A percentile compares a stretch with the other conserved stretches of the same genome.
Conservation (phyloP, 768 basidiomycete genomes). For the Lactarius psammicola region DNA sequence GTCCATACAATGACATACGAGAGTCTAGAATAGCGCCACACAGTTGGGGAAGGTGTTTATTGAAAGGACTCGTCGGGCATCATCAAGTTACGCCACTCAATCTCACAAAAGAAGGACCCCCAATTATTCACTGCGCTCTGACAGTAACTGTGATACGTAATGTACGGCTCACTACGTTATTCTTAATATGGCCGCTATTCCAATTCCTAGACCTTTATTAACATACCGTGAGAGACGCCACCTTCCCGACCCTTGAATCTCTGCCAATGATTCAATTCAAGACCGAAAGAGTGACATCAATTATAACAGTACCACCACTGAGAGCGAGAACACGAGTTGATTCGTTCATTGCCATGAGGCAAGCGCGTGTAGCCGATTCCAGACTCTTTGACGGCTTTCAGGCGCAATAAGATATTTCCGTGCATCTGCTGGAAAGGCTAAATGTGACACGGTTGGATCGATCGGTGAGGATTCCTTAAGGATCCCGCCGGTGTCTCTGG, state of each 20-base stretch:
- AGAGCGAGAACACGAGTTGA: background rate
- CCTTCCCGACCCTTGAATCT: background rate
- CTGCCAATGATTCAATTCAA: background rate
- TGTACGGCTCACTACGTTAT: background rate
- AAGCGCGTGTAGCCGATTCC: background rate
- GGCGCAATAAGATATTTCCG: background rate
- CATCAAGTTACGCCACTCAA: conserved; percentile 13
- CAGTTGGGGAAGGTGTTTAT: conserved; percentile 19
- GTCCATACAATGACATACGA: conserved; percentile 41
- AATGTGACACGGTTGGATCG: background rate
- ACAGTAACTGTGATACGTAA: conserved; percentile 6
- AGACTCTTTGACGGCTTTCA: background rate
- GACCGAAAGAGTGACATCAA: background rate
- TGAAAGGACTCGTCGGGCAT: background rate
- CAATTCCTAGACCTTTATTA: background rate
- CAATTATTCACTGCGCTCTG: background rate
- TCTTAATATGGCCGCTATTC: conserved; percentile 9
- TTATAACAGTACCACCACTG: no score
- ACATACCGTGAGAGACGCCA: background rate
- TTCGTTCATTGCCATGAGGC: background rate
- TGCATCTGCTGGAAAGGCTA: background rate
- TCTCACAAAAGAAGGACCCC: conserved; percentile 13
- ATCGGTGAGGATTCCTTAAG: background rate
- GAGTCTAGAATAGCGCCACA: conserved; percentile 38
- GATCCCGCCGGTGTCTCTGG: background rate